Conservation (phyloP, 176 grass and related monocot species). For the Stipa capillata region DNA sequence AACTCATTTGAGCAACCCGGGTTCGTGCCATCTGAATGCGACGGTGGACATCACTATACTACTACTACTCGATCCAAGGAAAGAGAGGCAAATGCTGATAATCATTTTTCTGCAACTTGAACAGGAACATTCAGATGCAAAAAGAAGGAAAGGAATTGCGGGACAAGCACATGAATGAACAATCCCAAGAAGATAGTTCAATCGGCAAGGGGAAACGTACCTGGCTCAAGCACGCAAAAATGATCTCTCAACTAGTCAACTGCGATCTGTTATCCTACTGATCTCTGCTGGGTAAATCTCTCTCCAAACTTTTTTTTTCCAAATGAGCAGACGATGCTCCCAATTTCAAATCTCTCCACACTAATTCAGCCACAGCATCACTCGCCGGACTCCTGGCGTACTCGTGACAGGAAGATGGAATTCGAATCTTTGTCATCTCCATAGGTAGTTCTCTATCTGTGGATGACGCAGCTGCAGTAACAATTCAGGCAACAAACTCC, state of each 20-base stretch:
- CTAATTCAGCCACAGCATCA: background rate
- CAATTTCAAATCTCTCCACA: too few relatives aligned
- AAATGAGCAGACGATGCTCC: too few relatives aligned
- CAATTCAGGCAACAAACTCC: conserved; percentile 5
- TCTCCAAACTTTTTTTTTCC: too few relatives aligned
- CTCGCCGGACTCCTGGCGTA: background rate
- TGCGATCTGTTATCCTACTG: background rate
- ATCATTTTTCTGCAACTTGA: background rate
- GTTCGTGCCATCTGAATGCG: background rate
- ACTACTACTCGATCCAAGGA: background rate
- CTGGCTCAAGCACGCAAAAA: background rate
- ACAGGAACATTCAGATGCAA: background rate
- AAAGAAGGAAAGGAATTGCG: background rate
- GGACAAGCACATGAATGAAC: background rate
- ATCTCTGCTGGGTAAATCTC: background rate
- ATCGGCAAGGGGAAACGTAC: background rate
- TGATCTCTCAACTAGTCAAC: background rate
- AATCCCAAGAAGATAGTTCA: background rate
- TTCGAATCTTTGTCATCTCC: background rate
- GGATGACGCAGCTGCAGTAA: background rate
- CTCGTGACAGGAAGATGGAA: background rate
- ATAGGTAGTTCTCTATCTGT: background rate
- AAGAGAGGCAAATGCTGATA: background rate
- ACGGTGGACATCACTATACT: too few relatives aligned
- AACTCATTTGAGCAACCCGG: background rate